Conservation (phyloP, 768 basidiomycete species). For the Naematelia encephala region DNA sequence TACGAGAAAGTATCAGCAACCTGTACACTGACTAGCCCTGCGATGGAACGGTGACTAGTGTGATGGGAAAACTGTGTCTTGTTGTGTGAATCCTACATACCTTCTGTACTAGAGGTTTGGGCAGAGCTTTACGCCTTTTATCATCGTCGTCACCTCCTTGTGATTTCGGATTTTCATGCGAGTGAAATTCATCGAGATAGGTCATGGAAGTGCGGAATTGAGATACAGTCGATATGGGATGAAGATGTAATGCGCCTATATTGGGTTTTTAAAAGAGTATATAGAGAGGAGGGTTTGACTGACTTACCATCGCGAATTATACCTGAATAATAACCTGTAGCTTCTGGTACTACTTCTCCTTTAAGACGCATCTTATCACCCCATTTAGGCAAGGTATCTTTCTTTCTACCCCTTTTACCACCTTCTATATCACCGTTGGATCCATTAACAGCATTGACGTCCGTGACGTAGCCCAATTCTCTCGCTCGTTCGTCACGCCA, state of each 20-base stretch:
- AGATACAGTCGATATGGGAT: slow-evolving; percentile 43
- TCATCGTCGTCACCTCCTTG: slow-evolving; percentile 34
- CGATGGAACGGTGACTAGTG: no score
- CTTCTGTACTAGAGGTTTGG: slow-evolving; percentile 2
- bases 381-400: slow-evolving; percentile 37
- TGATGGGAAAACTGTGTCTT: not conserved
- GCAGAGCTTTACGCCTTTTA: slow-evolving; percentile 17
- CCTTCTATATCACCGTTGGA: slow-evolving; percentile 33
- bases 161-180: slow-evolving; percentile 16
- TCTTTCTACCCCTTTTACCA: slow-evolving; percentile 33
- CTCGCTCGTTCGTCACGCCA: slow-evolving; percentile 50
- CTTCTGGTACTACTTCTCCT: slow-evolving; percentile 48
- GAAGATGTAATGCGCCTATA: slow-evolving; percentile 51
- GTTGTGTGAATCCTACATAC: not conserved
- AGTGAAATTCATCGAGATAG: slow-evolving; percentile 49
- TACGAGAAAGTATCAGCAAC: not conserved
- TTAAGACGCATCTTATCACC: slow-evolving; percentile 46
- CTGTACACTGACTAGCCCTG: no score
- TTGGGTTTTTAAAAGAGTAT: not conserved
- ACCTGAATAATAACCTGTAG: slow-evolving; percentile 49
- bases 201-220: slow-evolving; percentile 49
- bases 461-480: slow-evolving; percentile 41
- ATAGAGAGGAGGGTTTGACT: not conserved
- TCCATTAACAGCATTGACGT: slow-evolving; percentile 26
- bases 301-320: slow-evolving; percentile 47